Conservation (phyloP, 2,329 filamentous ascomycete genomes). For the Graphilbum sp. region DNA sequence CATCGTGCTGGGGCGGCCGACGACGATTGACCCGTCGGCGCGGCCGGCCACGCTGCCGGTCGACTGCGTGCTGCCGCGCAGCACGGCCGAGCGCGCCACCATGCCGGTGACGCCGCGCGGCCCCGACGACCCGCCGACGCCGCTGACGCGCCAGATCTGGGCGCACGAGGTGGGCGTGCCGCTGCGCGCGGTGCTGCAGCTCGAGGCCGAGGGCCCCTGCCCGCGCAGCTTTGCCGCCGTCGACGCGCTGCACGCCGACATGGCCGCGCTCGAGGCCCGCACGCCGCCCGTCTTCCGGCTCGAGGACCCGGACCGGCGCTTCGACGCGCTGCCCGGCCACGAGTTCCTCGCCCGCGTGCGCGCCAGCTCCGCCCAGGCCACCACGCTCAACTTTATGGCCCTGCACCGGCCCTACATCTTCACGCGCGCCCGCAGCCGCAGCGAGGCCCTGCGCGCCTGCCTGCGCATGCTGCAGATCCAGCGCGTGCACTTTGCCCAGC, state of each 20-base stretch:
- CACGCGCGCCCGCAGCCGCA: constrained; percentile 34
- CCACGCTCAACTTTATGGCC: constrained; percentile 39
- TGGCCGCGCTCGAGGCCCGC: constrained; percentile 28
- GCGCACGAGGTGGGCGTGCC: constrained; percentile 28
- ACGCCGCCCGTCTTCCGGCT: constrained; percentile 37
- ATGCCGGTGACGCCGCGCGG: constrained; percentile 30
- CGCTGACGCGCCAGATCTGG: constrained; percentile 36
- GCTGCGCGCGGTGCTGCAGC: constrained; percentile 34
- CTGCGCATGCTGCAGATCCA: constrained; percentile 39
- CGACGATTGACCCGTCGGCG: constrained; percentile 32
- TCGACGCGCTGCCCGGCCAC: constrained; percentile 35
- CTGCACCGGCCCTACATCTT: constrained; percentile 48
- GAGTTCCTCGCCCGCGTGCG: constrained; percentile 33
- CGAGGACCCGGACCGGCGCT: constrained; percentile 39
- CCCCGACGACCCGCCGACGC: constrained; percentile 37
- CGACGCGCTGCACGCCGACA: constrained; percentile 34
- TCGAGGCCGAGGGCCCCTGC: constrained; percentile 39
- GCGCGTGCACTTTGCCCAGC: constrained; percentile 27
- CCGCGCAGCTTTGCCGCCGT: constrained; percentile 37
- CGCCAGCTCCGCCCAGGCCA: constrained; percentile 28
- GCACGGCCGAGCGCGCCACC: constrained; percentile 21
- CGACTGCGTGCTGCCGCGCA: constrained; percentile 31
- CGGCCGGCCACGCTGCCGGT: constrained; percentile 32
- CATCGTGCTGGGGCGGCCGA: constrained; percentile 36
- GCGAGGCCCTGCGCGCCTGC: constrained; percentile 37